Evolutionary conservation across 139 green algal species (phyloP), one percentile per base, ranked within the genome.

Genomic region (Haematococcus lacustris): DNA sequence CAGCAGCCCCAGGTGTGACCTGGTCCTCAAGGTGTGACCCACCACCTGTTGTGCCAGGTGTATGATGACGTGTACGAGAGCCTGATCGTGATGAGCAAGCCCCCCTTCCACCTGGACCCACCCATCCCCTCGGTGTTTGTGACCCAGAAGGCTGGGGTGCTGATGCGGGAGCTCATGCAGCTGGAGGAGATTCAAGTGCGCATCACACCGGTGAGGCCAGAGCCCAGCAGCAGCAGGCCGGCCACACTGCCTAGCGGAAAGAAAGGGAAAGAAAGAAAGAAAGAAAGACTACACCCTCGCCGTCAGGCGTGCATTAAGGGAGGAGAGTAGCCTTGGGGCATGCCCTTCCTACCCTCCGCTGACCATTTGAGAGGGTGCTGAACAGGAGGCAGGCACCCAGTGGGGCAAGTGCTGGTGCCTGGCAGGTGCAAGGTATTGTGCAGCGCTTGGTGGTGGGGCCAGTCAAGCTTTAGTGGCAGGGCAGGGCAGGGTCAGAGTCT

Each of bases 11-110:
- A n/a, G n/a, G n/a, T n/a, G n/a, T n/a, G n/a, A n/a, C n/a, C n/a
- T n/a, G n/a, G n/a, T n/a, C n/a, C n/a, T n/a, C n/a, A n/a, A n/a
- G n/a, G n/a, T n/a, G n/a, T n/a, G n/a, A n/a, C n/a, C n/a, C n/a
- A n/a, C n/a, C n/a, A n/a, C n/a, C n/a, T n/a, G n/a, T n/a, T n/a
- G n/a, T n/a, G n/a, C n/a, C n/a, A n/a, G n/a, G 80, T 96, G 17
- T 92, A 92, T 63, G 90, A 95, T 50, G 80, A 92, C 61, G 41
- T 82, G 74, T 78, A 78, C 60, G 79, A 84, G 60, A 73, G 77
- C 33, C 78, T 96, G 13, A 84, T 96, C 71, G 90, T 94, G 65
- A 96, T 96, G 90, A 77, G 68, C 60, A 93, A 91, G 78, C 85
- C 88, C 0, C 37, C 37, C 0, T 74, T 65, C 33, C 74, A 91